Base-by-base conservation (phyloP, 345 rosid genomes). In the Lepidium didymum region DNA sequence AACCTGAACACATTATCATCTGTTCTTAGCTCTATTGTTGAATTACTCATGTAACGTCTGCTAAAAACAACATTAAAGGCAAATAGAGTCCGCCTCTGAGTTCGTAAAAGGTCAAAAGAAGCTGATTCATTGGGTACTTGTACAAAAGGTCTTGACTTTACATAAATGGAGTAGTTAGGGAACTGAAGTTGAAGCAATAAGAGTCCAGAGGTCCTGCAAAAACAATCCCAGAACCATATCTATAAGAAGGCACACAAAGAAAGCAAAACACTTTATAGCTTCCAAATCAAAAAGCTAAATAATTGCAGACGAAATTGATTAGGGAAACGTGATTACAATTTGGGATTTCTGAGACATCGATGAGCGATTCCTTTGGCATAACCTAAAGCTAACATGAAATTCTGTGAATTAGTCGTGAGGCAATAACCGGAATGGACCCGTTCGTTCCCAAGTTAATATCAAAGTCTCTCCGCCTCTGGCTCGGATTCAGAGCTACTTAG, bases 1-100 rank as follows among this genome's bases (percentile, higher is more conserved):
- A 92, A 90, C 83, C 90, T 85, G 43, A 87, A 81, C 49, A 86
- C 80, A 79, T 81, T 80, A 50, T 76, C 75, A 49, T 83, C 86
- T 10, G 86, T 82, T 76, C 77, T 82, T 74, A 90, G 64, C 74
- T 84, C 82, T 59, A 93, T 15, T 12, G 90, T 73, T 4, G 80
- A 75, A 60, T 51, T 72, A 72, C 89, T 84, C 75, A 72, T 46
- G 60, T 71, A 54, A 76, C 93, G 79, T 67, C 61, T 74, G 40
- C 53, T 44, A 61, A 72, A 38, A 47, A 57, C 5, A 67, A 42
- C 58, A 64, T 19, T 8, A 56, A 23, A 68, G 37, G n/a, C 74
- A 58, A 54, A 45, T 15, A 53, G 36, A 41, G 50, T 53, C 41
- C 36, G 44, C 33, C 47, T 60, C 37, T 35, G 59, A 5, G 6